Percentiles rank a stretch among this genome's conserved stretches.
Conservation (phyloP, 305 asterid species). For the Lippia alba region DNA sequence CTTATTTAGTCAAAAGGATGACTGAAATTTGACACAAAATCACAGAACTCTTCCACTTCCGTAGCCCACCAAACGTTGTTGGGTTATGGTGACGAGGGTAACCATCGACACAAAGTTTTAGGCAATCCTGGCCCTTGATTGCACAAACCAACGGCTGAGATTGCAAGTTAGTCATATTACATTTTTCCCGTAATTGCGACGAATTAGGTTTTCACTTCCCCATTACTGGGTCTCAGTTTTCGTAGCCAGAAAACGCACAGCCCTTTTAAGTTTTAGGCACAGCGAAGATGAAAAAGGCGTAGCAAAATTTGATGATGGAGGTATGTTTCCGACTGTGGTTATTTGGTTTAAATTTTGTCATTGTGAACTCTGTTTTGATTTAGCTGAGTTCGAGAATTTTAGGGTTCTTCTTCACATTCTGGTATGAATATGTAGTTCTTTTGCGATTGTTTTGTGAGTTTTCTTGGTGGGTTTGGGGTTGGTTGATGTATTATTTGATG, state of each 20-base stretch:
- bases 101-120: not conserved
- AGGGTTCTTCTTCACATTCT: not conserved
- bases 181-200: slow-evolving; percentile 17
- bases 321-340: not conserved
- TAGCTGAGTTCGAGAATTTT: not conserved
- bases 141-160: not conserved
- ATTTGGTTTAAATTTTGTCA: not conserved
- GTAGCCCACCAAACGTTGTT: not conserved
- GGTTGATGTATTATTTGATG: not conserved
- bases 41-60: not conserved
- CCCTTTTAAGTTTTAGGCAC: too few relatives aligned
- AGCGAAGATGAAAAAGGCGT: not conserved
- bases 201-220: not conserved
- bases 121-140: not conserved
- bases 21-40: not conserved
- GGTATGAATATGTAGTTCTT: not conserved
- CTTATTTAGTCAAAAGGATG: not conserved
- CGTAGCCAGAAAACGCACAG: not conserved
- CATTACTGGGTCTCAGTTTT: not conserved
- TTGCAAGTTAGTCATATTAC: not conserved
- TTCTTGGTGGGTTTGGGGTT: not conserved
- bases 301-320: not conserved
- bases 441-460: not conserved
- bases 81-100: not conserved
- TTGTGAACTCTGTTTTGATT: not conserved